Evolutionary conservation across 192 early-diverging fungal species (phyloP), one percentile per base, ranked within the genome.

Genomic region (Rhizoclosmatium globosum): DNA sequence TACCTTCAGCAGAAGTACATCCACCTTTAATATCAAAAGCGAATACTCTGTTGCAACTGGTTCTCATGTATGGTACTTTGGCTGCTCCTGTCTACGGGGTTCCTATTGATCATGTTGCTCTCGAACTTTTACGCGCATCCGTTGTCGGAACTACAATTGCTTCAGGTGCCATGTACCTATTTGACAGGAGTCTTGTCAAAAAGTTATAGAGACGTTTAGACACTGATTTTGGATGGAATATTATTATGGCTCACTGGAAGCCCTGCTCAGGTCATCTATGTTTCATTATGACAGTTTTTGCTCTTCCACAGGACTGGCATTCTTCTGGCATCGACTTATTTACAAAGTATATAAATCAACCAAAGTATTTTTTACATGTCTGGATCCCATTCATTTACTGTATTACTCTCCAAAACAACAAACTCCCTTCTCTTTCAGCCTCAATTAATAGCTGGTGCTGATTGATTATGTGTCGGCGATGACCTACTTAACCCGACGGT

Each of bases 11-110:
- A 1, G 96, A 99, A 85, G 95, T 99, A 4, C 85, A 87, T 13
- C 96, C 97, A 17, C 97, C 95, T 2, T 77, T 83, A 41, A 94
- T 97, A 47, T 95, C 94, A 85, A 98, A 97, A 76, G 81, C 93
- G 72, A 98, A 97, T 71, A 99, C 96, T 2, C 91, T 88, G 9
- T 79, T 97, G 23, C 97, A 99, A 82, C 86, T 99, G 47, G 69
- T 80, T 4, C 88, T 96, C 13, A 94, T 99, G 90, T 91, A 89
- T 1, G 78, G 86, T 11, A 93, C 94, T 2, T 81, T 98, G 31
- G 85, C 92, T 4, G 87, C 92, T 4, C 92, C 96, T 0, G 90
- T 92, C 3, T 89, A 92, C 82, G 93, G 92, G 2, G 84, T 92
- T 42, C 86, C 90, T 2, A 79, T 80, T 2, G 89, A 91, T 17